These are phyloP conservation scores for Colletotrichum tropicicola DNA, from an alignment of 2,329 filamentous ascomycete species.

Conservation along the genomic window DNA sequence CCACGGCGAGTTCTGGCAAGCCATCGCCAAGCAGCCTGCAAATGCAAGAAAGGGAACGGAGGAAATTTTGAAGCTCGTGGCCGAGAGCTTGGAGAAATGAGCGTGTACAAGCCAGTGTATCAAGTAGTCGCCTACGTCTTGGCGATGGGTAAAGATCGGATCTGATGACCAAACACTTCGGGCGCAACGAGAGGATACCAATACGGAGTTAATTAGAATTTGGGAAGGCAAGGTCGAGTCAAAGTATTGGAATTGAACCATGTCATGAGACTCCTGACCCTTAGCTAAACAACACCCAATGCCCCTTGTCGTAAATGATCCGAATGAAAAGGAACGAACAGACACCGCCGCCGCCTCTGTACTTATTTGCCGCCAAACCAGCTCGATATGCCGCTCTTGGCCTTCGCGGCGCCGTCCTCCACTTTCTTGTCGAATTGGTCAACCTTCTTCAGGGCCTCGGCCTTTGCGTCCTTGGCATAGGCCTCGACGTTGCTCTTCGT, in stretches of 20 bases:
- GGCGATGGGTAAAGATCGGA: not conserved
- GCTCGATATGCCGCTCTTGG: constrained; percentile 83
- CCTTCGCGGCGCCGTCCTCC: constrained; percentile 79
- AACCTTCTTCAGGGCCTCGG: constrained; percentile 75
- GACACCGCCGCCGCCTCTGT: not conserved
- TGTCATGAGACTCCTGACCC: constrained; percentile 4
- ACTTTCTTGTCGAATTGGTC: constrained; percentile 87
- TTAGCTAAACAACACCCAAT: constrained; percentile 7
- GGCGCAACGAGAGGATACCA: not conserved
- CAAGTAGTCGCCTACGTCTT: not conserved
- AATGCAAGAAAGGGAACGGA: constrained; percentile 80
- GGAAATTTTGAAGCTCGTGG: constrained; percentile 84
- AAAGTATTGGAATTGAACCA: constrained; percentile 6
- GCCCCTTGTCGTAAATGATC: constrained; percentile 1
- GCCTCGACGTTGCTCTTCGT: constrained; percentile 69
- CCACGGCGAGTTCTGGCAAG: constrained; percentile 93
- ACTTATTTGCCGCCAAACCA: constrained; percentile 79
- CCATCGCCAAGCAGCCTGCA: constrained; percentile 83
- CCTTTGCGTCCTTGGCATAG: constrained; percentile 69
- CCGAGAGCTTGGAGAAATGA: constrained; percentile 51
- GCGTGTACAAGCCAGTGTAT: not conserved
- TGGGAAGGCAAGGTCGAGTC: not conserved
- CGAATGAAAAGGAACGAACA: not conserved
- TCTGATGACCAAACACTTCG: not conserved
- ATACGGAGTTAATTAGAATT: not conserved